Evolutionary conservation across 2,329 filamentous ascomycete species (phyloP).

Genomic region (Fusarium sp.): DNA sequence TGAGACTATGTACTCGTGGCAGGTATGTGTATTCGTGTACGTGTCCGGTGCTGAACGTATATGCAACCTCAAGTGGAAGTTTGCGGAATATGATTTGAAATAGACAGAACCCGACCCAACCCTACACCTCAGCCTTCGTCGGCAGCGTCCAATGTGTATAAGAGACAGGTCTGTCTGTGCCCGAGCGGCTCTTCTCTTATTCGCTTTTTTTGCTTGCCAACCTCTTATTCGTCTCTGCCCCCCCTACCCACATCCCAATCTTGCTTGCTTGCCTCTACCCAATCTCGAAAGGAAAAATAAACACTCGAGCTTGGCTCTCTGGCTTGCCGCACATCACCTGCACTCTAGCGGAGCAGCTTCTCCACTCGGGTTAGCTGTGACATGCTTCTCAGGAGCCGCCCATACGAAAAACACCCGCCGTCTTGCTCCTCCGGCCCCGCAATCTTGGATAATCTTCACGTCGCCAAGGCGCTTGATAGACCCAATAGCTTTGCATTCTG

Average conservation of each 20-base stretch:
- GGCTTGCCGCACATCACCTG: conserved; percentile 23
- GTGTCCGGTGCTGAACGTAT: no score
- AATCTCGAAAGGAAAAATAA: conserved; percentile 5
- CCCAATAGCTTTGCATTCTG: background rate
- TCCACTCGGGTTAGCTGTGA: conserved; percentile 19
- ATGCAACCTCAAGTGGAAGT: no score
- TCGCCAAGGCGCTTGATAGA: background rate
- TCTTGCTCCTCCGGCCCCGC: conserved; percentile 11
- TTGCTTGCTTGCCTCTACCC: conserved; percentile 1
- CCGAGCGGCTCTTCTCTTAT: background rate
- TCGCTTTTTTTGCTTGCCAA: background rate
- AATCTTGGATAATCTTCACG: background rate
- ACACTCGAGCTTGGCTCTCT: conserved; percentile 6
- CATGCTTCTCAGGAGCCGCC: conserved; percentile 6
- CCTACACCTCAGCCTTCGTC: no score
- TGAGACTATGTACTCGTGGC: no score
- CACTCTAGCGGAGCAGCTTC: conserved; percentile 28
- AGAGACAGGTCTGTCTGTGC: background rate
- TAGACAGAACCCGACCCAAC: no score
- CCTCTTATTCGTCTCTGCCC: conserved; percentile 1
- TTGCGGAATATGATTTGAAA: no score
- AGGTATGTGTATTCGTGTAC: no score
- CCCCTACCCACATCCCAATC: conserved; percentile 4
- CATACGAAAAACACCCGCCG: conserved; percentile 21
- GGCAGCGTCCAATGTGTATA: no score